A percentile compares a stretch with the other conserved stretches of the same genome.
phyloP scores from a whole-genome alignment of 371 early-diverging fungal genomes.

The Mucor plumbeus region DNA sequence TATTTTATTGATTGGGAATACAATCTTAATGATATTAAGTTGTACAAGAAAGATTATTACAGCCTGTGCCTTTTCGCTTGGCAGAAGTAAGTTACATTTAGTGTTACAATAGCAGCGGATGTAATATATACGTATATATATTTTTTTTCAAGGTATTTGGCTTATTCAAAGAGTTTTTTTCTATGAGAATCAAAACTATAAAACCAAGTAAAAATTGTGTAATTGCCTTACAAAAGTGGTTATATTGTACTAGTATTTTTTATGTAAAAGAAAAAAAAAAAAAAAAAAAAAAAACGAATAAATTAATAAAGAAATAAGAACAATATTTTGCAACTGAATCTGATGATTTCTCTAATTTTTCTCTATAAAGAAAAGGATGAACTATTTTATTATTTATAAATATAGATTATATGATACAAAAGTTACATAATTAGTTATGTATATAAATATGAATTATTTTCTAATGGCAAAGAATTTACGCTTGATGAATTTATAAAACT shows the following conservation, averaged over 20 bases:
- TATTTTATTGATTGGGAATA: neutral
- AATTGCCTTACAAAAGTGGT: too few species aligned
- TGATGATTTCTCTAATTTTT: neutral
- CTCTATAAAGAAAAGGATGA: neutral
- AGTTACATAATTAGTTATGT: neutral
- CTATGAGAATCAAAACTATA: too few species aligned
- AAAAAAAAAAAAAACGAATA: neutral
- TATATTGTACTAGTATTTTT: too few species aligned
- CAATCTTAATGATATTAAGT: neutral
- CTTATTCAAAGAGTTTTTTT: too few species aligned
- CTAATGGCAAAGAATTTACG: constrained; percentile 20
- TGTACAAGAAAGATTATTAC: neutral
- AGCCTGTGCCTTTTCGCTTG: too few species aligned
- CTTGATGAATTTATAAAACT: constrained; percentile 55
- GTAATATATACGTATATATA: too few species aligned
- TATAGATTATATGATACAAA: neutral
- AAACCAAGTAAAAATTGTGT: too few species aligned
- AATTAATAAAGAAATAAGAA: too few species aligned
- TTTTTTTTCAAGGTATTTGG: too few species aligned
- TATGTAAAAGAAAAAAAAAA: neutral
- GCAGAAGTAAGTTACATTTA: too few species aligned
- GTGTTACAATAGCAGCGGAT: too few species aligned
- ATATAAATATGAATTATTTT: neutral
- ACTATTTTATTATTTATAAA: neutral
- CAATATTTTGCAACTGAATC: too few species aligned